Conservation (phyloP, 805 yeast genomes). For the Hyphopichia homilentoma region DNA sequence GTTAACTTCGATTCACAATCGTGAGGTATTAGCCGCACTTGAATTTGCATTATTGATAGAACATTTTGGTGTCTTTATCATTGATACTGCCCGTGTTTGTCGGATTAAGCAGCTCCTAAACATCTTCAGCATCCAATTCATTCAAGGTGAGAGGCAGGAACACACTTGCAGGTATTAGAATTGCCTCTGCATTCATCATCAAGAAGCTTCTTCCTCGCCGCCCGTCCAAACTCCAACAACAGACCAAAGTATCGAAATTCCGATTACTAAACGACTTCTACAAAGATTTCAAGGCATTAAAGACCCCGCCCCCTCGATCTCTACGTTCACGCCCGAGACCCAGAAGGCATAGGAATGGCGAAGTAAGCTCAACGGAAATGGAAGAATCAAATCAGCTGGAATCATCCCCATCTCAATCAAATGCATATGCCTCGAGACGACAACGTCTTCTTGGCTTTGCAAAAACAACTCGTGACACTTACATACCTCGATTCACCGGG, state of each 20-base stretch:
- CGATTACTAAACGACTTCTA: conserved; percentile 26
- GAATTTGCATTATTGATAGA: too few species aligned
- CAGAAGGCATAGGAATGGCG: conserved; percentile 4
- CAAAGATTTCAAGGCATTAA: conserved; percentile 28
- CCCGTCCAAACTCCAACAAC: conserved; percentile 4
- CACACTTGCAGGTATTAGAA: conserved; percentile 7
- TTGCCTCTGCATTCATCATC: conserved; percentile 15
- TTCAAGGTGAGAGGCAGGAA: conserved; percentile 1
- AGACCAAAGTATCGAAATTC: conserved; percentile 16
- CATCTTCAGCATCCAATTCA: too few species aligned
- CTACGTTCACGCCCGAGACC: too few species aligned
- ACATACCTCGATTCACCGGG: conserved; percentile 49
- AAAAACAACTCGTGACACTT: conserved; percentile 52
- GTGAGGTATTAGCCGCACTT: too few species aligned
- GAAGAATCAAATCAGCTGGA: not conserved
- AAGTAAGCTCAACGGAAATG: not conserved
- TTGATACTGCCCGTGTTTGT: too few species aligned
- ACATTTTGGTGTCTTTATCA: too few species aligned
- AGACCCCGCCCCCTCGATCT: conserved; percentile 12
- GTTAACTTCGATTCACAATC: too few species aligned
- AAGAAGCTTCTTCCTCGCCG: conserved; percentile 10
- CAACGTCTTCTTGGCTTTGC: conserved; percentile 49
- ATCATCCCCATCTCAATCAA: conserved; percentile 3
- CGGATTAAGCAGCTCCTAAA: too few species aligned
- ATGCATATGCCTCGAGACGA: conserved; percentile 26